These are phyloP conservation scores for Phytophthora cajani DNA, from an alignment of 352 stramenopile genomes.

Conservation along the genomic window DNA sequence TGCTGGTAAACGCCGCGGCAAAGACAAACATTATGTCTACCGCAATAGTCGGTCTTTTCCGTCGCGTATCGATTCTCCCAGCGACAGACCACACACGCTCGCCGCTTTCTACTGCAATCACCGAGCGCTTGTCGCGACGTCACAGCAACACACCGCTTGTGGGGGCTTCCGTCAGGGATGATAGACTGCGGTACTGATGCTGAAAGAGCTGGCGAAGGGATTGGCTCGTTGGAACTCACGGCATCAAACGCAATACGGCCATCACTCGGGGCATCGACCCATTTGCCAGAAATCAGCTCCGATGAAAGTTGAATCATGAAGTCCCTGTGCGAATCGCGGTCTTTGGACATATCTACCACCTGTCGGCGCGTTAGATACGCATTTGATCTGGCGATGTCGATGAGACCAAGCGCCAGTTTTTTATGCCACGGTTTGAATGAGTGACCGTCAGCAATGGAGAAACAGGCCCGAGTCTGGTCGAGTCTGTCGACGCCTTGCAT, in stretches of 20 bases:
- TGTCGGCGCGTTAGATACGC: not conserved
- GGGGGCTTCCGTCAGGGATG: not conserved
- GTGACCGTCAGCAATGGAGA: constrained; percentile 38
- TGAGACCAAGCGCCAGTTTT: constrained; percentile 22
- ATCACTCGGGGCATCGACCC: not conserved
- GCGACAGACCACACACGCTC: constrained; percentile 7
- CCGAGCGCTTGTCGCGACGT: not conserved
- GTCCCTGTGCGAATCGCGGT: not conserved
- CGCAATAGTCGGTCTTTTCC: not conserved
- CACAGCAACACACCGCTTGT: not conserved
- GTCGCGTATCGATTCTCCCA: not conserved
- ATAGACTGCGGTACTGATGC: not conserved
- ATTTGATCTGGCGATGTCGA: constrained; percentile 5
- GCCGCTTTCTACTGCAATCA: not conserved
- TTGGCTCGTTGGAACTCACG: not conserved
- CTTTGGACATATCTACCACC: not conserved
- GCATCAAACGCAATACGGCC: not conserved
- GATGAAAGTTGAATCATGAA: not conserved
- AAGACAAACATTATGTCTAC: not conserved
- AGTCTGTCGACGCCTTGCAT: constrained; percentile 37
- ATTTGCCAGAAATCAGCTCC: not conserved
- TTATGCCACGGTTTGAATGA: constrained; percentile 40
- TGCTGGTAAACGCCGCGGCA: not conserved
- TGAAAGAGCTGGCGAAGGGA: not conserved
- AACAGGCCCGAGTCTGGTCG: constrained; percentile 29